phyloP scores from a whole-genome alignment of 805 yeast genomes.

The Priceomyces haplophilus region DNA sequence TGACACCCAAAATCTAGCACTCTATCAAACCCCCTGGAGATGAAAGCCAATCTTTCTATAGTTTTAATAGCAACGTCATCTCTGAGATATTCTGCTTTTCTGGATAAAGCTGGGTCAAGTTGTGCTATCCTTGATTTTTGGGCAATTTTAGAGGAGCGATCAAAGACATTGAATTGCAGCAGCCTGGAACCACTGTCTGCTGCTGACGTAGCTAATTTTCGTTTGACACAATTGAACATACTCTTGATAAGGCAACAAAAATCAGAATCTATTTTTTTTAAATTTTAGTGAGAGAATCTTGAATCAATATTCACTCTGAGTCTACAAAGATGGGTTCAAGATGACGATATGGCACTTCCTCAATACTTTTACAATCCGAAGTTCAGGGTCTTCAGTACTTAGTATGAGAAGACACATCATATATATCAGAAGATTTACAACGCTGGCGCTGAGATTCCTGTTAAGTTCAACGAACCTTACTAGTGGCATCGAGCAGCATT shows the following conservation, averaged over 20 bases:
- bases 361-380: too few relatives aligned
- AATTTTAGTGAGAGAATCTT: background rate
- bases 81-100: constrained; percentile 67
- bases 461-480: too few relatives aligned
- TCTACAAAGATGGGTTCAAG: background rate
- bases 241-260: background rate
- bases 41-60: constrained; percentile 70
- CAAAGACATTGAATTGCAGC: constrained; percentile 46
- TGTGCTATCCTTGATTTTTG: constrained; percentile 56
- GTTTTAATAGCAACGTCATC: constrained; percentile 72
- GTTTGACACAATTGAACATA: constrained; percentile 7
- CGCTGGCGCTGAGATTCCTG: too few relatives aligned
- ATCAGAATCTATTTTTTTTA: background rate
- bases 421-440: too few relatives aligned
- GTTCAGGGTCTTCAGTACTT: too few relatives aligned
- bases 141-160: constrained; percentile 55
- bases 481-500: background rate
- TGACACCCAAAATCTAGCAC: constrained; percentile 74
- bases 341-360: background rate
- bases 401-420: too few relatives aligned
- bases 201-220: constrained; percentile 27
- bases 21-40: constrained; percentile 58
- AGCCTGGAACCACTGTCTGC: constrained; percentile 14
- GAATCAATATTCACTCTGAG: too few relatives aligned
- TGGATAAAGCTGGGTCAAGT: constrained; percentile 41